A percentile compares a stretch with the other conserved stretches of the same genome.
These are phyloP conservation scores for Exophiala dermatitidis DNA, from an alignment of 2,329 filamentous ascomycete species.

Conservation along the genomic window DNA sequence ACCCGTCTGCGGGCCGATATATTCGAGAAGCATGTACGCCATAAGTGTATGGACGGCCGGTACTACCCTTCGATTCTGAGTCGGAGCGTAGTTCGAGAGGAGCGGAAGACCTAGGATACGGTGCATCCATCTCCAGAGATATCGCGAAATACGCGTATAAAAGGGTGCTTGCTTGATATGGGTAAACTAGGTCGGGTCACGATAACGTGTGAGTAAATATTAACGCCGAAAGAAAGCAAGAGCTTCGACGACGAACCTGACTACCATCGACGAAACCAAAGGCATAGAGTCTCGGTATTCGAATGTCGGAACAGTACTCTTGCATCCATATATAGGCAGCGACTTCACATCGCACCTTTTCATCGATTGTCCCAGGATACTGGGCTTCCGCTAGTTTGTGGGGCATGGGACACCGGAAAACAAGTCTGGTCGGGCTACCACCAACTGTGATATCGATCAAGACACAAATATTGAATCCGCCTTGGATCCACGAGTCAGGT, in stretches of 20 bases:
- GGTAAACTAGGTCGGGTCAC: background rate
- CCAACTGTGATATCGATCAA: conserved; percentile 18
- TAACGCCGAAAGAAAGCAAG: too few relatives aligned
- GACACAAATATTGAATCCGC: conserved; percentile 30
- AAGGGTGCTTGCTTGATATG: background rate
- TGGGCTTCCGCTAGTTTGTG: conserved; percentile 26
- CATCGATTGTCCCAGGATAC: conserved; percentile 28
- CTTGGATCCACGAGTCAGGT: conserved; percentile 27
- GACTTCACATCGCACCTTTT: conserved; percentile 30
- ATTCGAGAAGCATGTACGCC: conserved; percentile 20
- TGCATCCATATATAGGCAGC: conserved; percentile 29
- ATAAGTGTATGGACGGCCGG: background rate
- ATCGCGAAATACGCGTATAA: background rate
- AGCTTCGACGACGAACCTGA: background rate
- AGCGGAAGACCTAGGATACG: background rate
- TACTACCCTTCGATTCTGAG: background rate
- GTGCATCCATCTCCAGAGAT: background rate
- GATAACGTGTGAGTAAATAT: background rate
- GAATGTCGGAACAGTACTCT: background rate
- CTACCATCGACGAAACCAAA: background rate
- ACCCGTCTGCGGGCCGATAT: conserved; percentile 14
- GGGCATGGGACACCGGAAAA: conserved; percentile 27
- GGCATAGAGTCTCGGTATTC: background rate
- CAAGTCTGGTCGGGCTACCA: conserved; percentile 8
- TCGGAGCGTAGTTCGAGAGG: background rate